A percentile compares a stretch with the other conserved stretches of the same genome.
Evolutionary conservation across 768 basidiomycete species (phyloP).

Genomic region (Calocera cornea): DNA sequence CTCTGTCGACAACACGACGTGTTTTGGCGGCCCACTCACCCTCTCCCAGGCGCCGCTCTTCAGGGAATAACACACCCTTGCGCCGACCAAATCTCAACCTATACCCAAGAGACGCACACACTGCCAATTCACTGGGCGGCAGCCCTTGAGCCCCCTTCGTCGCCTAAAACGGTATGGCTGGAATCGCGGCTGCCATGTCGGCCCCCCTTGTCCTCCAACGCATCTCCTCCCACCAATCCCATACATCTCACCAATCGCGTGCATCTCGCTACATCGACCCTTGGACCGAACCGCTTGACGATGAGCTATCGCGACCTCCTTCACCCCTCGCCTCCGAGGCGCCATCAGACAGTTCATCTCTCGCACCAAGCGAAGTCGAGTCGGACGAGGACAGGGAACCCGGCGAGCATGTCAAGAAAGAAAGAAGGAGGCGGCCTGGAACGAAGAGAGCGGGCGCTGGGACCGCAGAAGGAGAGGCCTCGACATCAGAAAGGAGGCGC

Average conservation of each 20-base stretch:
- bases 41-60: neutral
- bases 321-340: neutral
- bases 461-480: neutral
- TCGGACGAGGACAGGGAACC: neutral
- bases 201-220: neutral
- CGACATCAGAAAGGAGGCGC: too few species aligned
- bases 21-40: neutral
- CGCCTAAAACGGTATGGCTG: neutral
- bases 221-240: neutral
- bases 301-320: neutral
- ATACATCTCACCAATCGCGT: neutral
- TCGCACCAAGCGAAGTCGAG: neutral
- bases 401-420: too few species aligned
- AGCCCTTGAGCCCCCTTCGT: too few species aligned
- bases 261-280: neutral
- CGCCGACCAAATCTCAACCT: neutral
- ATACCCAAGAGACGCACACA: neutral
- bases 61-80: neutral
- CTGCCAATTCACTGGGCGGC: too few species aligned
- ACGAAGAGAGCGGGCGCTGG: neutral
- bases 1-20: neutral
- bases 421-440: neutral
- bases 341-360: neutral
- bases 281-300: neutral
- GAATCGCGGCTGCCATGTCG: neutral